Base-by-base conservation (phyloP, 1,284 basidiomycete genomes). In the Ustilago vetiveriae region DNA sequence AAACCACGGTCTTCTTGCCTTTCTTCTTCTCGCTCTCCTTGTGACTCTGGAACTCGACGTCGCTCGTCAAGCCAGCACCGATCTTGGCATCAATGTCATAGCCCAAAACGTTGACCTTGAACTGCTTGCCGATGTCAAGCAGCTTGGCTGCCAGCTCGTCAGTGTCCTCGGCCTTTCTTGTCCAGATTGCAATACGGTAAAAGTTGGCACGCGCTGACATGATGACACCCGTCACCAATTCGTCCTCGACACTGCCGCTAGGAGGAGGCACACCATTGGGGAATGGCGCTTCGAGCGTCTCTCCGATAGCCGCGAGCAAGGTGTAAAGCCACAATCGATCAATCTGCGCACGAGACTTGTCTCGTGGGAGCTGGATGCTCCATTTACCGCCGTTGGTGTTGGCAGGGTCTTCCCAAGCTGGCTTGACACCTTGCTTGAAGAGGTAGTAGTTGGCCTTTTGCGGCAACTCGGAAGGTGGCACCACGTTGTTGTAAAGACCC, bases 281-380 rank as follows among this genome's bases (percentile, higher is more conserved):
- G 49, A 67, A 66, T 6, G 78, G 73, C 13, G 75, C 66, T 43
- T 82, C 80, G 30, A 82, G 63, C 36, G 78, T 81, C 54, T 82
- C 80, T 16, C 80, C 80, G 43, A 82, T 82, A 9, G 80, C 79
- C 16, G 75, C 55, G 30, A 82, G 68, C 80, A 82, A 81, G 65
- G 95, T 98, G 85, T 94, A 94, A 44, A 98, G 87, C 95, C 96
- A 99, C 88, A 94, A 92, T 82, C 89, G 90, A 84, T 99, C 95
- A 51, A 99, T 90, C 42, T 88, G 84, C 29, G 75, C 82, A 53
- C 90, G 87, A 80, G 91, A 93, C 86, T 97, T 98, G 75, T 98
- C 95, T 81, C 92, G 90, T 24, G 96, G 95, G 27, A 99, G 85
- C 84, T 99, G 96, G 70, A 98, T 93, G 79, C 90, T 91, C 95